Evolutionary conservation across 2,329 filamentous ascomycete species (phyloP), one percentile per base, ranked within the genome.

Genomic region (Plectosphaerella plurivora): DNA sequence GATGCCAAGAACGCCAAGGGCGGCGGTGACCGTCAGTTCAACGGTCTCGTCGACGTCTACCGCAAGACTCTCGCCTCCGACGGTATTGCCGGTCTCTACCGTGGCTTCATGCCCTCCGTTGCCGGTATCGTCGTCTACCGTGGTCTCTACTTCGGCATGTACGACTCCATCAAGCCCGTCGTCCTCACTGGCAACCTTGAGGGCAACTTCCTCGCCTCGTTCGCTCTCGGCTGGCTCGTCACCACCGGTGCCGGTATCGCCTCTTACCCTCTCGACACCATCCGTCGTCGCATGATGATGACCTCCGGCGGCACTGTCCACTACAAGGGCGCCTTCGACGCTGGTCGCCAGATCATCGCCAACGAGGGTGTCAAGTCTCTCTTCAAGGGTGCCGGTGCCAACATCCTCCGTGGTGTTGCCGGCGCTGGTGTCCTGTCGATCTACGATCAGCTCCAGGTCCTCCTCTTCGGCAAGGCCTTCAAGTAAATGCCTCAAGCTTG

Each of bases 241-340:
- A 99, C 94, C 82, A 99, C 94, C 76, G 94, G 89, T 95, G 94
- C 94, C 78, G 94, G 94, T 96, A 96, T 99, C 78, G 94, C 94
- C 81, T 97, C 94, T 72, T 99, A 99, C 86, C 94, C 94, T 82
- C 91, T 99, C 74, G 94, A 99, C 81, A 99, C 94, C 73, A 91
- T 99, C 84, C 94, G 94, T 86, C 92, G 94, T 87, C 94, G 94
- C 83, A 99, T 99, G 94, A 99, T 99, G 94, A 99, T 99, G 94
- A 99, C 94, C 70, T 87, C 82, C 62, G 41, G 41, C 18, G 83
- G 84, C 79, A 94, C 94, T 83, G 94, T 99, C 87, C 99, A 99
- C 90, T 99, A 99, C 91, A 91, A 88, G 78, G 89, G 86, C 75
- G 96, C 94, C 65, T 69, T 97, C 69, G 94, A 99, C 79, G 94